Base-by-base conservation (phyloP, 2,329 filamentous ascomycete species). In the Trichoderma sp. region DNA sequence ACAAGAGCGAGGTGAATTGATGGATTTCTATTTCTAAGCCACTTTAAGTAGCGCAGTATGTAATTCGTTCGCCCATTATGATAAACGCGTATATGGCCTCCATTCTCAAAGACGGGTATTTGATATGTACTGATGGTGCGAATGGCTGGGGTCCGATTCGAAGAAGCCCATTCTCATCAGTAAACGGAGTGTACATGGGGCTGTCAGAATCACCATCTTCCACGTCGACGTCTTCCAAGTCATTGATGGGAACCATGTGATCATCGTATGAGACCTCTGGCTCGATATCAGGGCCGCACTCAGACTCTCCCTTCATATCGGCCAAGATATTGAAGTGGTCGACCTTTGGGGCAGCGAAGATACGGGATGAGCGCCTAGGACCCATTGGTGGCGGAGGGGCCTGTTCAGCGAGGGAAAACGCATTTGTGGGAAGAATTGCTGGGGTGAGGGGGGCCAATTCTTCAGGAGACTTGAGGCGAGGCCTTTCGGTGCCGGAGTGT, bases 161-260 rank as follows among this genome's bases (percentile, higher is more conserved):
- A 13, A 24, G 24, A 19, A 27, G 33, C 6, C 56, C 56, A 16
- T 40, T 19, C n/a, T 40, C 33, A n/a, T 59, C 56, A 3, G 37
- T 33, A 5, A n/a, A 31, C 24, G 79, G 4, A 0, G 1, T 14
- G 7, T 10, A 21, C 37, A 21, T n/a, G 10, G 2, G 2, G 5
- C 10, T 35, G 11, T 10, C 7, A 7, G 10, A n/a, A 19, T 5
- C 16, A 40, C 16, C 5, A 0, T 40, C 37, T 40, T 40, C 5
- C 2, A 19, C 3, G 16, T 40, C 37, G 16, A 1, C 37, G 4
- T 40, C 37, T 19, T 40, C 37, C 37, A 40, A 27, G 27, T 37
- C 35, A 5, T 14, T 5, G 5, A 37, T 37, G 16, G n/a, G 6
- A 7, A 21, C 10, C 7, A 8, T 3, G 8, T 47, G 6, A 8